Evolutionary conservation across 257 asterid species (phyloP).

Genomic region (Penstemon eatonii): DNA sequence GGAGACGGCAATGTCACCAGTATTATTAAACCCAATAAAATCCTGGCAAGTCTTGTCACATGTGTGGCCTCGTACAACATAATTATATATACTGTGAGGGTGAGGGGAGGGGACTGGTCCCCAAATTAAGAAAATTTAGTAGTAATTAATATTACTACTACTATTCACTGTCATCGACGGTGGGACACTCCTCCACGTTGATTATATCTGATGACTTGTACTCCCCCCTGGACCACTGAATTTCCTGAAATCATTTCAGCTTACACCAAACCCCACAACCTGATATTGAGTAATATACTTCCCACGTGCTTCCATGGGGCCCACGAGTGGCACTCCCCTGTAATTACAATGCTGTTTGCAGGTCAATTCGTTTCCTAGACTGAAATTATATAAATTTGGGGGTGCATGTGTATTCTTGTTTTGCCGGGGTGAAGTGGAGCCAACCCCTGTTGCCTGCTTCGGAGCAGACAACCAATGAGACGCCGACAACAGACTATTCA

Average conservation of each 20-base stretch:
- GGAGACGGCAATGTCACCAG: no score
- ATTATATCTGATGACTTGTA: constrained; percentile 30
- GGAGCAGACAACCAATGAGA: constrained; percentile 60
- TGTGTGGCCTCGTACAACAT: constrained; percentile 31
- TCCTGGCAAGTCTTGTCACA: constrained; percentile 28
- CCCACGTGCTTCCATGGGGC: constrained; percentile 36
- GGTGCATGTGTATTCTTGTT: constrained; percentile 17
- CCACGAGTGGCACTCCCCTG: constrained; percentile 33
- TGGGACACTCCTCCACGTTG: constrained; percentile 45
- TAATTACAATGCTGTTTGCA: constrained; percentile 19
- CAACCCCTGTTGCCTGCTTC: constrained; percentile 54
- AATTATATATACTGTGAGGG: constrained; percentile 1
- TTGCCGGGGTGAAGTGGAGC: constrained; percentile 61
- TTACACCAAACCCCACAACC: constrained; percentile 26
- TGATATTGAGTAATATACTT: not conserved
- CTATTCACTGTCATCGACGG: not conserved
- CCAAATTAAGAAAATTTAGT: not conserved
- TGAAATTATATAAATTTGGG: not conserved
- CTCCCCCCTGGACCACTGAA: constrained; percentile 40
- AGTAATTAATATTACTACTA: no score
- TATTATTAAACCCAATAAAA: no score
- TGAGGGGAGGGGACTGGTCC: constrained; percentile 27
- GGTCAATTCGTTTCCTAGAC: constrained; percentile 29
- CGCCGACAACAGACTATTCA: constrained; percentile 28
- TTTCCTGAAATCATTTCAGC: constrained; percentile 17